Conservation (phyloP, 805 yeast genomes). For the Wickerhamomyces bovis region DNA sequence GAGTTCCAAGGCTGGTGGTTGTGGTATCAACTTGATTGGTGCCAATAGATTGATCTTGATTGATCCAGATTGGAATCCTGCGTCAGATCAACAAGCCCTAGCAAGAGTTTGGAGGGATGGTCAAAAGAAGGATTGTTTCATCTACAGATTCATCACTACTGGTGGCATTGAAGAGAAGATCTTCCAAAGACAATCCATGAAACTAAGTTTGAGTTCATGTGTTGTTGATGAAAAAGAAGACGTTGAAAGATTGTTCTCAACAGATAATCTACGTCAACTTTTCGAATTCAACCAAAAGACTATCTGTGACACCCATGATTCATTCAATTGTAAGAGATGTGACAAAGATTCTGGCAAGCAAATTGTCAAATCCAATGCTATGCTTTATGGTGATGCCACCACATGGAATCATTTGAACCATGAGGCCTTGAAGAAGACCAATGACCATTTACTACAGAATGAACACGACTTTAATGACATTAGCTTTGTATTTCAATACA, state of each 20-base stretch:
- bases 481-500: slow-evolving; percentile 86
- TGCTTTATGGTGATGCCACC: slow-evolving; percentile 96
- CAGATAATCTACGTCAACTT: slow-evolving; percentile 70
- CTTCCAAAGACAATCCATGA: slow-evolving; percentile 92
- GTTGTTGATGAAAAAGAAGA: slow-evolving; percentile 96
- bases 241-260: slow-evolving; percentile 85
- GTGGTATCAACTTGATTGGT: slow-evolving; percentile 95
- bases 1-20: slow-evolving; percentile 97
- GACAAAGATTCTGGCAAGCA: slow-evolving; percentile 46
- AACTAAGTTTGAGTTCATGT: slow-evolving; percentile 85
- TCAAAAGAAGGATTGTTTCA: slow-evolving; percentile 93
- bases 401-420: slow-evolving; percentile 91
- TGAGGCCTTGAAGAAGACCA: slow-evolving; percentile 52
- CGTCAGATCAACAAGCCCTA: slow-evolving; percentile 94
- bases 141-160: slow-evolving; percentile 87
- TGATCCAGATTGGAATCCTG: slow-evolving; percentile 98
- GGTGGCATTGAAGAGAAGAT: slow-evolving; percentile 97
- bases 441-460: slow-evolving; percentile 71
- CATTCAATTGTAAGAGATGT: slow-evolving; percentile 85
- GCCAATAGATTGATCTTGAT: slow-evolving; percentile 84
- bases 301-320: slow-evolving; percentile 85
- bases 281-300: slow-evolving; percentile 67
- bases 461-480: slow-evolving; percentile 67
- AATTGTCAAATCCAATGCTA: slow-evolving; percentile 60
- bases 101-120: slow-evolving; percentile 99